Evolutionary conservation across 2,329 filamentous ascomycete genomes (phyloP).

Genomic region (Neoascochyta sp.): DNA sequence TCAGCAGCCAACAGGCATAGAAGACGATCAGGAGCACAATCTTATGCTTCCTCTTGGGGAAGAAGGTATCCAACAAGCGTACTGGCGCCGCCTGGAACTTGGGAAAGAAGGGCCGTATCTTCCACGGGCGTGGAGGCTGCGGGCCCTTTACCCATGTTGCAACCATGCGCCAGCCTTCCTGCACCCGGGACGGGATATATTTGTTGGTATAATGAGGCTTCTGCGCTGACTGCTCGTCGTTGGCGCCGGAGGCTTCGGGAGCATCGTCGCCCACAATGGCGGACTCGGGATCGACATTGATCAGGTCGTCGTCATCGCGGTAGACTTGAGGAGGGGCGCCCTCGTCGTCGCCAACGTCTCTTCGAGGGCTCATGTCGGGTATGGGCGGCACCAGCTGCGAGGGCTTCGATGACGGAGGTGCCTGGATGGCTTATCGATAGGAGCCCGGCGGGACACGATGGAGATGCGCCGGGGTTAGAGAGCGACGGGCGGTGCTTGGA

Average conservation of each 20-base stretch:
- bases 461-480: too few species aligned
- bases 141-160: slow-evolving; percentile 50
- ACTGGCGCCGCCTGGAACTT: slow-evolving; percentile 64
- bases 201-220: slow-evolving; percentile 21
- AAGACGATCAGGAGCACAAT: slow-evolving; percentile 57
- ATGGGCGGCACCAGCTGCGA: slow-evolving; percentile 31
- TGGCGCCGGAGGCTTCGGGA: slow-evolving; percentile 36
- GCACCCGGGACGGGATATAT: slow-evolving; percentile 54
- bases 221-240: slow-evolving; percentile 16
- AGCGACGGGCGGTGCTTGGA: too few species aligned
- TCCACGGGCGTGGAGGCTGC: slow-evolving; percentile 47
- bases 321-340: slow-evolving; percentile 29
- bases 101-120: slow-evolving; percentile 57
- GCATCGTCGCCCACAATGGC: slow-evolving; percentile 21
- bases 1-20: slow-evolving; percentile 64
- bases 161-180: slow-evolving; percentile 36
- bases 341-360: slow-evolving; percentile 21
- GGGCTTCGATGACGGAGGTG: slow-evolving; percentile 27
- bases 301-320: slow-evolving; percentile 28
- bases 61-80: slow-evolving; percentile 57
- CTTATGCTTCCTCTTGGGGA: slow-evolving; percentile 59
- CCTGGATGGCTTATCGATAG: slow-evolving; percentile 18
- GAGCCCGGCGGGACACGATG: slow-evolving; percentile 2
- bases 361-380: slow-evolving; percentile 21
- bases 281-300: slow-evolving; percentile 21